Percentiles rank a stretch among this genome's conserved stretches.
phyloP scores from a whole-genome alignment of 2,329 filamentous ascomycete genomes.

The Fusarium beomiforme region DNA sequence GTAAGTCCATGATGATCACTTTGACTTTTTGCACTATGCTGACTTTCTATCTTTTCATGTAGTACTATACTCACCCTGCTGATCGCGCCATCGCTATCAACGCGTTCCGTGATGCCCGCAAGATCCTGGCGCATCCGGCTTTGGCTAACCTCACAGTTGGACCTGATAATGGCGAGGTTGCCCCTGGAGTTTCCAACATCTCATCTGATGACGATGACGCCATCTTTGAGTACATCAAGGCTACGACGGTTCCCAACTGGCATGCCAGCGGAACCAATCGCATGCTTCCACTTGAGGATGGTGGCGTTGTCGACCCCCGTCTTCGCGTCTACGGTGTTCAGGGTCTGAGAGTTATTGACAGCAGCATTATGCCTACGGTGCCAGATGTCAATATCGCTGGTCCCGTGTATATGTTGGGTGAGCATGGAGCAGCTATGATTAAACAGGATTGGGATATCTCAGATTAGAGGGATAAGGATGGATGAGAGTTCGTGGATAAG shows the following conservation, averaged over 20 bases:
- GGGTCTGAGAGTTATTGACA: conserved; percentile 24
- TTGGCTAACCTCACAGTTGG: background rate
- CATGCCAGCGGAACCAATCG: conserved; percentile 14
- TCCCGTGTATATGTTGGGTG: conserved; percentile 68
- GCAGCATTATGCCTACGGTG: conserved; percentile 59
- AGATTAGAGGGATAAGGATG: background rate
- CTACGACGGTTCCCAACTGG: conserved; percentile 8
- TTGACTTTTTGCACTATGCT: background rate
- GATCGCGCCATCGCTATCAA: conserved; percentile 9
- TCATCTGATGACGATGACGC: background rate
- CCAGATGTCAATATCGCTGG: conserved; percentile 69
- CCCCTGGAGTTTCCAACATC: background rate
- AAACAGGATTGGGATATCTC: background rate
- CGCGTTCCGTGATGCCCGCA: conserved; percentile 7
- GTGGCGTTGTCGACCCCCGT: conserved; percentile 35
- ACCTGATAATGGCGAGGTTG: background rate
- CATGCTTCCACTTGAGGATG: conserved; percentile 6
- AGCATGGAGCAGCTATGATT: conserved; percentile 53
- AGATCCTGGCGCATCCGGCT: conserved; percentile 8
- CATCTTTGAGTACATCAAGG: conserved; percentile 14
- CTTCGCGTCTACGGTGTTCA: conserved; percentile 29
- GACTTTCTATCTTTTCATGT: rapidly evolving
- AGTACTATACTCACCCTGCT: conserved; percentile 9
- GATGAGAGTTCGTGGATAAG: background rate
- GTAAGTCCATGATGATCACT: background rate